Percentiles rank a stretch among this genome's conserved stretches.
These are phyloP conservation scores for Austroboletus eburneus DNA, from an alignment of 768 basidiomycete species.

Conservation along the genomic window DNA sequence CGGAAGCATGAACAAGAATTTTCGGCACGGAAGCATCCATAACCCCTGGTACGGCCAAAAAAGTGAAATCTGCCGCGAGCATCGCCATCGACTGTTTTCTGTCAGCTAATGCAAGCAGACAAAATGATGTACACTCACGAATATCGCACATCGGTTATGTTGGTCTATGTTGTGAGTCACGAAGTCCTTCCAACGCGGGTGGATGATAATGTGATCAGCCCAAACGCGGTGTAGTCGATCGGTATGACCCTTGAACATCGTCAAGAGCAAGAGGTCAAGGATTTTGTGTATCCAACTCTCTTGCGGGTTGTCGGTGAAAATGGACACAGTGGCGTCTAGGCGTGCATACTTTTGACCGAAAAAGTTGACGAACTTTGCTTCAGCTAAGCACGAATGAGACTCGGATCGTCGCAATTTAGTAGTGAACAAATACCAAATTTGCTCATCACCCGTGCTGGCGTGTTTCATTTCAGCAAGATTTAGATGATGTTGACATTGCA, in stretches of 20 bases:
- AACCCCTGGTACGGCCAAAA: conserved; percentile 11
- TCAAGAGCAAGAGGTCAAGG: conserved; percentile 35
- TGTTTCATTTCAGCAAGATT: not conserved
- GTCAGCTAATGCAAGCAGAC: not conserved
- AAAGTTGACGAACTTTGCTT: conserved; percentile 34
- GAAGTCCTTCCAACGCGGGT: conserved; percentile 37
- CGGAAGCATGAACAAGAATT: conserved; percentile 12
- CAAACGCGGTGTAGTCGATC: conserved; percentile 39
- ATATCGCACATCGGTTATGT: conserved; percentile 46
- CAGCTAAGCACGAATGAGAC: not conserved
- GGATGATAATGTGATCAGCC: conserved; percentile 40
- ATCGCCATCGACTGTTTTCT: not conserved
- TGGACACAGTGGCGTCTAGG: conserved; percentile 24
- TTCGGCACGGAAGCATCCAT: not conserved
- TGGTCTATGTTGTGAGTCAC: conserved; percentile 40
- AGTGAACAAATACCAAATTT: not conserved
- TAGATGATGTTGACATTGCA: not conserved
- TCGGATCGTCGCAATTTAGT: not conserved
- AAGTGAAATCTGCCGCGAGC: not conserved
- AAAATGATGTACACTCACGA: conserved; percentile 30
- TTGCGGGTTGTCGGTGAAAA: conserved; percentile 7
- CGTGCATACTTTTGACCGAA: conserved; percentile 37
- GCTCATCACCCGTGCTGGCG: not conserved
- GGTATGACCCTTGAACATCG: conserved; percentile 41
- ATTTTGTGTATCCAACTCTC: not conserved